These are phyloP conservation scores for Lodderomyces margitis DNA, from an alignment of 1,139 yeast species.

Conservation along the genomic window DNA sequence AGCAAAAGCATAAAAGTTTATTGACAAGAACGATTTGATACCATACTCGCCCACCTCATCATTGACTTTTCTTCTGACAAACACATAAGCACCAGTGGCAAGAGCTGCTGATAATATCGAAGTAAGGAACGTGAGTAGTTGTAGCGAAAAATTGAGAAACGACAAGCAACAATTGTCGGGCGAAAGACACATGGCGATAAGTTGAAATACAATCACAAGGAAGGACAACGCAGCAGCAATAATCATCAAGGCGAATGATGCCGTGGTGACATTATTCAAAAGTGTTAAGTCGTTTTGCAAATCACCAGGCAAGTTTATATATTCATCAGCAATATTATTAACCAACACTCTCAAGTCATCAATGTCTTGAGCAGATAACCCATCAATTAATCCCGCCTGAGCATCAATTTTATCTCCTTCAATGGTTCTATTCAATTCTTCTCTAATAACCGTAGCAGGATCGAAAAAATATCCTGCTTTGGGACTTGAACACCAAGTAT, in stretches of 20 bases:
- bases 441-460: slow-evolving; percentile 47
- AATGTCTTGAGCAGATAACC: slow-evolving; percentile 19
- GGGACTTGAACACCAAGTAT: slow-evolving; percentile 57
- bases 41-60: slow-evolving; percentile 31
- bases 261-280: slow-evolving; percentile 26
- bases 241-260: slow-evolving; percentile 30
- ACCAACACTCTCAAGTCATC: slow-evolving; percentile 29
- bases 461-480: slow-evolving; percentile 50
- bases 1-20: slow-evolving; percentile 41
- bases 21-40: slow-evolving; percentile 36
- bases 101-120: slow-evolving; percentile 35
- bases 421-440: slow-evolving; percentile 31
- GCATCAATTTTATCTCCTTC: slow-evolving; percentile 21
- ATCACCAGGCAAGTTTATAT: slow-evolving; percentile 38
- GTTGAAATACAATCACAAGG: slow-evolving; percentile 30
- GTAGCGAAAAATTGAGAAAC: slow-evolving; percentile 38
- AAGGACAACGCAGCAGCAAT: slow-evolving; percentile 27
- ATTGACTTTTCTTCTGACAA: slow-evolving; percentile 33
- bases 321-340: slow-evolving; percentile 28
- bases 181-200: slow-evolving; percentile 33
- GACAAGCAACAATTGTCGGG: slow-evolving; percentile 41
- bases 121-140: slow-evolving; percentile 29
- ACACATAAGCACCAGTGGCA: slow-evolving; percentile 33
- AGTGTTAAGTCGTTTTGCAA: slow-evolving; percentile 31
- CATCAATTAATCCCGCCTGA: slow-evolving; percentile 17